Conservation (phyloP, 2,329 filamentous ascomycete genomes). For the Paracorniculantispora psalliotae region DNA sequence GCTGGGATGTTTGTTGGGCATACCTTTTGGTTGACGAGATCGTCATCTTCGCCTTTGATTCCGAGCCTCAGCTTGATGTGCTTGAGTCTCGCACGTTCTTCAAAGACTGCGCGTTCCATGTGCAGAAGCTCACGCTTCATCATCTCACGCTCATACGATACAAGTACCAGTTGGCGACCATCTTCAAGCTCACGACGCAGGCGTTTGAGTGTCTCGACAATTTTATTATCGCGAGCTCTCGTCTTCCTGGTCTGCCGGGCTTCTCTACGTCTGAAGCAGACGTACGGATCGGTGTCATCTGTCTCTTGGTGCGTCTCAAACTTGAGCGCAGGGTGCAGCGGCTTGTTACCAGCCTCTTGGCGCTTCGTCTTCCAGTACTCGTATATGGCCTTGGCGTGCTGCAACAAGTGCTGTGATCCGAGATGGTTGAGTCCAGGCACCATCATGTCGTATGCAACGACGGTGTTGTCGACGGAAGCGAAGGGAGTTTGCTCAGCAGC, state of each 20-base stretch:
- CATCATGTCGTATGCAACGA: conserved; percentile 73
- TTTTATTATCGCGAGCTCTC: conserved; percentile 85
- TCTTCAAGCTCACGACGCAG: conserved; percentile 87
- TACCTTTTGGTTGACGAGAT: conserved; percentile 91
- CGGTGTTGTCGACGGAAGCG: conserved; percentile 82
- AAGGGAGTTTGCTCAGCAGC: conserved; percentile 79
- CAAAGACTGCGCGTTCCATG: conserved; percentile 72
- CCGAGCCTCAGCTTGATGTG: conserved; percentile 81
- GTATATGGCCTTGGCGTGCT: conserved; percentile 73
- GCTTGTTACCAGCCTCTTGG: conserved; percentile 60
- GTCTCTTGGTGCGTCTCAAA: conserved; percentile 92
- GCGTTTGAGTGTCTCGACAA: conserved; percentile 89
- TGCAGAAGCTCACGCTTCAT: conserved; percentile 72
- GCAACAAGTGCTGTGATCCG: conserved; percentile 43
- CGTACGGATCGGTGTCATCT: conserved; percentile 94
- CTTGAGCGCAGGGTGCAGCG: conserved; percentile 76
- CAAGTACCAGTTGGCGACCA: conserved; percentile 71
- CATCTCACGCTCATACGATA: conserved; percentile 75
- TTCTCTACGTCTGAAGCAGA: conserved; percentile 94
- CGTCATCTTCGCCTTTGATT: conserved; percentile 90
- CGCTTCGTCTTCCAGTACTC: conserved; percentile 80
- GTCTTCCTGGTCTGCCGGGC: conserved; percentile 94
- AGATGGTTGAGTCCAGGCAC: conserved; percentile 59
- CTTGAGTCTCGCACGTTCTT: conserved; percentile 77
- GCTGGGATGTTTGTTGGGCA: conserved; percentile 23